Percentiles rank a stretch among this genome's conserved stretches.
Evolutionary conservation across 176 grass and related monocot species (phyloP).

Genomic region (Avena atlantica): DNA sequence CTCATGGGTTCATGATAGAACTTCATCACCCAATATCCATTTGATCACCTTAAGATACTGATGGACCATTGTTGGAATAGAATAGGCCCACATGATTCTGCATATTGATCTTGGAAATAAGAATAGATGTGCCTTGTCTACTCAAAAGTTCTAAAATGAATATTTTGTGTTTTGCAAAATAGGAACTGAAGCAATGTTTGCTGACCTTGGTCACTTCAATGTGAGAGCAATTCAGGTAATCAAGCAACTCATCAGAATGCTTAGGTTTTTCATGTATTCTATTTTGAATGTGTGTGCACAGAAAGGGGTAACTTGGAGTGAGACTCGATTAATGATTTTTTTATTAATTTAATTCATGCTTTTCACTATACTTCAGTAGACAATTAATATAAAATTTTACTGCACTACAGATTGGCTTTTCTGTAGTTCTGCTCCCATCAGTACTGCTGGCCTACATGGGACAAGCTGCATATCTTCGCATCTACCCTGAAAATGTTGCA

Average conservation of each 20-base stretch:
- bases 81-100: background rate
- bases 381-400: slow-evolving; percentile 23
- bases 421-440: slow-evolving; percentile 57
- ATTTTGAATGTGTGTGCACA: slow-evolving; percentile 20
- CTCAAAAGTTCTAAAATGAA: background rate
- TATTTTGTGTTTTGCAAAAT: slow-evolving; percentile 31
- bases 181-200: slow-evolving; percentile 88
- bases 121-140: slow-evolving; percentile 2
- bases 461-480: slow-evolving; percentile 70
- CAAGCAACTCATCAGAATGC: slow-evolving; percentile 9
- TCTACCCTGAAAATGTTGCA: slow-evolving; percentile 50
- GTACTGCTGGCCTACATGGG: slow-evolving; percentile 69
- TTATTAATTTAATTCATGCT: slow-evolving; percentile 17
- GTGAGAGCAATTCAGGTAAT: slow-evolving; percentile 71
- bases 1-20: slow-evolving; percentile 6
- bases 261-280: slow-evolving; percentile 5
- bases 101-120: background rate
- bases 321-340: background rate
- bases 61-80: background rate
- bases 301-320: background rate
- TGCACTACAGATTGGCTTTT: slow-evolving; percentile 67
- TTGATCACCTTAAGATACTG: slow-evolving; percentile 19
- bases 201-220: slow-evolving; percentile 84
- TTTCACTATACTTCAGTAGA: slow-evolving; percentile 16
- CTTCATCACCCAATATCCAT: background rate